A percentile compares a stretch with the other conserved stretches of the same genome.
phyloP scores from a whole-genome alignment of 78 protist species.

The Creolimax fragrantissima region DNA sequence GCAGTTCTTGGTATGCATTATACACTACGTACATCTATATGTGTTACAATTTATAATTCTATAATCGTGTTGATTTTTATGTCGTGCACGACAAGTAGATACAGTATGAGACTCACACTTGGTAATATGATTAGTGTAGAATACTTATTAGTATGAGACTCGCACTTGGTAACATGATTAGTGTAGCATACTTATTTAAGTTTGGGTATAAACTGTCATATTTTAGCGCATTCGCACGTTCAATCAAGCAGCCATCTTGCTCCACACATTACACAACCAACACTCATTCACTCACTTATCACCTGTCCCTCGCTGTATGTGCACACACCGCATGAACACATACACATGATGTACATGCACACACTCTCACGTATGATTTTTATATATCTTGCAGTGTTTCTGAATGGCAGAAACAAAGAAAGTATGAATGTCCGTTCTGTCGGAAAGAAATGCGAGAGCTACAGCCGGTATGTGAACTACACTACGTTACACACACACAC shows the following conservation, averaged over 20 bases:
- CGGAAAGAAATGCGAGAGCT: conserved; percentile 3
- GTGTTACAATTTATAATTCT: neutral
- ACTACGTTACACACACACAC: neutral
- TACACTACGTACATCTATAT: neutral
- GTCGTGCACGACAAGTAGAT: neutral
- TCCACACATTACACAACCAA: neutral
- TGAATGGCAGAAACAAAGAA: neutral
- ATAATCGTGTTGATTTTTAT: neutral
- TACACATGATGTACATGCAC: neutral
- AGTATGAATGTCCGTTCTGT: conserved; percentile 1
- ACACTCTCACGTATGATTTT: neutral
- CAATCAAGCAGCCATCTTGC: neutral
- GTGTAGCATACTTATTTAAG: neutral
- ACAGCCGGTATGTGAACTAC: too few relatives aligned
- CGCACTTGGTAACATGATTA: neutral
- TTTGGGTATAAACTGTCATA: neutral
- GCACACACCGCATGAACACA: neutral
- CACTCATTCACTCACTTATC: neutral
- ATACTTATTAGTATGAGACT: neutral
- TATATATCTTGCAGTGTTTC: neutral
- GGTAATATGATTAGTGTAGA: neutral
- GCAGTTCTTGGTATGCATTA: neutral
- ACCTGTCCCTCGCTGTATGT: neutral
- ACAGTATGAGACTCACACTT: neutral
- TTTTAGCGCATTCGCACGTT: neutral